Base-by-base conservation (phyloP, 2,329 filamentous ascomycete genomes). In the Sporothrix inflata region DNA sequence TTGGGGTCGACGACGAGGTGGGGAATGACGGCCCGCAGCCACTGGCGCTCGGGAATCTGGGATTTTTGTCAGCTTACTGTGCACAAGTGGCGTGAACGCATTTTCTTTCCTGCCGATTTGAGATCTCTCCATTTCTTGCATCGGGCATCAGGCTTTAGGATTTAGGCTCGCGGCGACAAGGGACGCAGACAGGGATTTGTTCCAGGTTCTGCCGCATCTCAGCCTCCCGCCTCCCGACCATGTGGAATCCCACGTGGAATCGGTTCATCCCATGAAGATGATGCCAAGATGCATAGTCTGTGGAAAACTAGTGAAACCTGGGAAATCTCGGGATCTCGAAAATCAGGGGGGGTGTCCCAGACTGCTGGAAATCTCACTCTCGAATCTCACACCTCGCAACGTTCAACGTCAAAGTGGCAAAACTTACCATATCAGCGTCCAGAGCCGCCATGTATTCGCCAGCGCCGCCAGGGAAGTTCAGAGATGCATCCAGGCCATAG, bases 11-110 rank as follows among this genome's bases (percentile, higher is more conserved):
- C 78, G n/a, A 90, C 76, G 71, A 90, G 78, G 77, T 90, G 89
- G 71, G 89, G 86, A n/a, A 90, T 79, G 19, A 88, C 77, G 38
- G 86, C 85, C 51, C 88, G 85, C 19, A 91, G 82, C 87, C 88
- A 91, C 63, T 86, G 81, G 69, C 82, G 82, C 78, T 90, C 87
- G 7, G 88, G 87, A 78, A 91, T 90, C 85, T 83, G 12, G 6
- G 38, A 1, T 1, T 55, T 42, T 11, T 5, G 63, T 66, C 27
- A 66, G 63, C 42, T 45, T 65, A 60, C 55, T 34, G 53, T 57
- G 27, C 16, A 47, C 11, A 24, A 11, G 6, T 57, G 5, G 14
- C n/a, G 47, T 51, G 47, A 7, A 12, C 49, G 49, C 49, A 53
- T 24, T 11, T 24, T 53, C 49, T 53, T 53, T 21, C 49, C 49